Evolutionary conservation across 1,139 yeast species (phyloP).

Genomic region (Maudiozyma humilis): DNA sequence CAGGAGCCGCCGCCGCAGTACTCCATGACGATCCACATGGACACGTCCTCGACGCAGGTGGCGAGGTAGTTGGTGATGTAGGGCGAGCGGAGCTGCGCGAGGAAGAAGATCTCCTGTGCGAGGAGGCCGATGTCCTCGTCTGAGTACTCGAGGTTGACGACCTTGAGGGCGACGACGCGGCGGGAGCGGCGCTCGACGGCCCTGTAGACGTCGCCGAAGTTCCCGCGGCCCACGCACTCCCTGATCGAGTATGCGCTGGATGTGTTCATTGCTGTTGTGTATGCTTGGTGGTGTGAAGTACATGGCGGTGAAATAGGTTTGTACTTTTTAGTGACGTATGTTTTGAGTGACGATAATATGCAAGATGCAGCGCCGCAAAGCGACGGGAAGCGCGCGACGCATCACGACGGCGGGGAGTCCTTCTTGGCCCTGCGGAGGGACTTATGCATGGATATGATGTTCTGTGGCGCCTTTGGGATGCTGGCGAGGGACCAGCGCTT

Average conservation of each 20-base stretch:
- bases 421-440: conserved; percentile 12
- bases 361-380: too few relatives aligned
- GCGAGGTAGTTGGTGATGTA: conserved; percentile 59
- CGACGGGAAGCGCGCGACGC: too few relatives aligned
- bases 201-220: conserved; percentile 78
- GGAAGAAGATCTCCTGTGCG: conserved; percentile 66
- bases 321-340: too few relatives aligned
- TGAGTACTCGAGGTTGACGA: conserved; percentile 64
- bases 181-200: conserved; percentile 34
- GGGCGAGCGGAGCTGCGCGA: conserved; percentile 56
- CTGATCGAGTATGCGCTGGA: conserved; percentile 42
- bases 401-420: too few relatives aligned
- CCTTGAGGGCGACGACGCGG: conserved; percentile 60
- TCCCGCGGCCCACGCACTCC: conserved; percentile 71
- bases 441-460: conserved; percentile 16
- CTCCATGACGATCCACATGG: conserved; percentile 87
- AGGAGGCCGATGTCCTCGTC: conserved; percentile 63
- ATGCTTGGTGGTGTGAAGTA: too few relatives aligned
- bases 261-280: too few relatives aligned
- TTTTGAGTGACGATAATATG: too few relatives aligned
- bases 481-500: conserved; percentile 17
- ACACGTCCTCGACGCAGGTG: conserved; percentile 53
- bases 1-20: conserved; percentile 91
- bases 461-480: conserved; percentile 17
- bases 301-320: too few relatives aligned